These are phyloP conservation scores for Byssoonygena ceratinophila DNA, from an alignment of 2,329 filamentous ascomycete genomes.

Conservation along the genomic window DNA sequence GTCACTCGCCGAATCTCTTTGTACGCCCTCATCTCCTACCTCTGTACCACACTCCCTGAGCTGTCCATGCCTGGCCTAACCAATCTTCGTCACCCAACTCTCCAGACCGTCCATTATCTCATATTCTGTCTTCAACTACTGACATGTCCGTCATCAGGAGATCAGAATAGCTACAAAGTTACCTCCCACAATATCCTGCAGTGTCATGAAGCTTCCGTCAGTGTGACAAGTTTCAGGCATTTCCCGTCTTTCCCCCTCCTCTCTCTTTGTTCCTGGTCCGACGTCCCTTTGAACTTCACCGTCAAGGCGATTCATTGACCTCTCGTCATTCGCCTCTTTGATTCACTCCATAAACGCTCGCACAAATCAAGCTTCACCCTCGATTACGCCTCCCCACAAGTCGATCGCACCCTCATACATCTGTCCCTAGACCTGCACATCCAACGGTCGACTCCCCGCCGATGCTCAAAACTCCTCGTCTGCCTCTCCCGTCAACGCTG, in stretches of 20 bases:
- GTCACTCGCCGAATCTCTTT: constrained; percentile 15
- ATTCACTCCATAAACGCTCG: constrained; percentile 9
- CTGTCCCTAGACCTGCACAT: not conserved
- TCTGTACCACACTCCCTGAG: constrained; percentile 16
- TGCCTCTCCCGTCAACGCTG: not conserved
- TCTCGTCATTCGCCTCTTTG: constrained; percentile 13
- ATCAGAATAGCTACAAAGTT: constrained; percentile 6
- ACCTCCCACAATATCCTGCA: constrained; percentile 5
- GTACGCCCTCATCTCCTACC: constrained; percentile 16
- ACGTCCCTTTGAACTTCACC: constrained; percentile 19
- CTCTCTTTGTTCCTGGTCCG: constrained; percentile 18
- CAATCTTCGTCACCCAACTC: not conserved
- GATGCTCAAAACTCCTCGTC: not conserved
- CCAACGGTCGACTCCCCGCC: not conserved
- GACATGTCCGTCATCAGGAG: not conserved
- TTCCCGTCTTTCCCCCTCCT: constrained; percentile 20
- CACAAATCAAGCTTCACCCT: not conserved
- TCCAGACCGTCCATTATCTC: not conserved
- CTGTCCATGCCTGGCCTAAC: constrained; percentile 5
- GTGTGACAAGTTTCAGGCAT: constrained; percentile 19
- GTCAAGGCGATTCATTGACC: constrained; percentile 2
- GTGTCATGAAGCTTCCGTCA: constrained; percentile 21
- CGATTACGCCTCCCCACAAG: not conserved
- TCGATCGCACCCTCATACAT: constrained; percentile 1
- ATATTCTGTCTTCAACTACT: not conserved